phyloP scores from a whole-genome alignment of 1,139 yeast genomes.

The Candida sojae region DNA sequence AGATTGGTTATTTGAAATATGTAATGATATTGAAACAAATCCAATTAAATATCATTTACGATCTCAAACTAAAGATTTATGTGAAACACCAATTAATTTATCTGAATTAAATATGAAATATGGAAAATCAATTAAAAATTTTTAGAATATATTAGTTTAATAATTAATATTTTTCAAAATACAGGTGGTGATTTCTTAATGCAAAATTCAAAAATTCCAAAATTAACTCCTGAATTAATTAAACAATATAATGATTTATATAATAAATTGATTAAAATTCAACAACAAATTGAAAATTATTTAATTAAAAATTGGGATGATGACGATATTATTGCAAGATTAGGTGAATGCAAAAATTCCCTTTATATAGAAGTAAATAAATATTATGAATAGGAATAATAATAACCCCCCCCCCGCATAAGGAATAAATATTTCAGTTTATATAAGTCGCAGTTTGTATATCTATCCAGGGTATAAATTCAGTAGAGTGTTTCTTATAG shows the following conservation, averaged over 20 bases:
- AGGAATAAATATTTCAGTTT: no score
- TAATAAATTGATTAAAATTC: constrained; percentile 23
- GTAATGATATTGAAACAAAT: constrained; percentile 47
- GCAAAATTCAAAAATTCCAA: constrained; percentile 48
- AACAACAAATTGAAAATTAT: constrained; percentile 30
- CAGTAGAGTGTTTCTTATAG: no score
- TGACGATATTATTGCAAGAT: constrained; percentile 42
- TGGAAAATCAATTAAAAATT: constrained; percentile 23
- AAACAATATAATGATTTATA: constrained; percentile 23
- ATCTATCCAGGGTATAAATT: no score
- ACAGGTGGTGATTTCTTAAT: constrained; percentile 40
- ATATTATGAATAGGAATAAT: neutral
- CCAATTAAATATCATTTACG: constrained; percentile 55
- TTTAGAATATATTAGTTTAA: constrained; percentile 29
- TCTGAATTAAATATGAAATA: constrained; percentile 34
- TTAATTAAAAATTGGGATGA: constrained; percentile 41
- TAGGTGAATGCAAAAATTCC: constrained; percentile 16
- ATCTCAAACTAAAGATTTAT: constrained; percentile 39
- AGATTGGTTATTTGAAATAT: constrained; percentile 39
- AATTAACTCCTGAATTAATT: constrained; percentile 28
- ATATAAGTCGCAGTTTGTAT: neutral
- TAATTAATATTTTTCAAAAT: constrained; percentile 32
- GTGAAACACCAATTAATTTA: constrained; percentile 37
- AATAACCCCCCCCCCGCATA: no score
- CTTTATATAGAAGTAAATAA: constrained; percentile 2